Evolutionary conservation across 768 basidiomycete species (phyloP).

Genomic region (Boletus vermiculosoides): DNA sequence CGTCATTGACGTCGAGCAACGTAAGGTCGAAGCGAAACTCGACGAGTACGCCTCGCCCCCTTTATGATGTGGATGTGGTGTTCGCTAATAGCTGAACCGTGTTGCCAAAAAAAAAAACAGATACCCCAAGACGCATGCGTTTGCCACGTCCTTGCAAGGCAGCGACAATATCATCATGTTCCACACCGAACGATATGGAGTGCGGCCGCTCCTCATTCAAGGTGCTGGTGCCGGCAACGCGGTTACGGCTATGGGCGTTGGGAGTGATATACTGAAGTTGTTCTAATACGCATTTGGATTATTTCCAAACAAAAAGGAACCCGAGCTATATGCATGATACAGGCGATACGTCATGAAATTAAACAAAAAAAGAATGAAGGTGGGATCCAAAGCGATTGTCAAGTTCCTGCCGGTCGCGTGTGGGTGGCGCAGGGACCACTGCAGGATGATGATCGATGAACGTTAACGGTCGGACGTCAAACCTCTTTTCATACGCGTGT

Average conservation of each 20-base stretch:
- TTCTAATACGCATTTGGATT: constrained; percentile 20
- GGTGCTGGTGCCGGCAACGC: constrained; percentile 97
- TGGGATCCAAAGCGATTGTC: background rate
- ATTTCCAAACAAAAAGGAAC: background rate
- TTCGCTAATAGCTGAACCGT: background rate
- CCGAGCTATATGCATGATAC: constrained; percentile 4
- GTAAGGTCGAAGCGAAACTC: constrained; percentile 78
- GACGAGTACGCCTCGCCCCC: constrained; percentile 60
- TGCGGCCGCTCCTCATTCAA: constrained; percentile 88
- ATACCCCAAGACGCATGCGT: constrained; percentile 87
- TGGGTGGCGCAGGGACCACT: background rate
- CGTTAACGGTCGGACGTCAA: background rate
- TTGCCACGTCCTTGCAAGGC: constrained; percentile 92
- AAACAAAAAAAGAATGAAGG: background rate
- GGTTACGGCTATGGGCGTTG: constrained; percentile 97
- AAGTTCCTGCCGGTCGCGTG: constrained; percentile 4
- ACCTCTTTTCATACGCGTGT: background rate
- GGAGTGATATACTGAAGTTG: constrained; percentile 76
- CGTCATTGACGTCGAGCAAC: constrained; percentile 75
- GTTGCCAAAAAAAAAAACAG: constrained; percentile 47
- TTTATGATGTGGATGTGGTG: background rate
- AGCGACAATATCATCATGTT: constrained; percentile 99
- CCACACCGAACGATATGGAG: constrained; percentile 88
- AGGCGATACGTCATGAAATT: background rate
- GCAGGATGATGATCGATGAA: background rate